Evolutionary conservation across 148 eudicot genomes (phyloP), one percentile per base, ranked within the genome.

Genomic region (Selenicereus undatus): DNA sequence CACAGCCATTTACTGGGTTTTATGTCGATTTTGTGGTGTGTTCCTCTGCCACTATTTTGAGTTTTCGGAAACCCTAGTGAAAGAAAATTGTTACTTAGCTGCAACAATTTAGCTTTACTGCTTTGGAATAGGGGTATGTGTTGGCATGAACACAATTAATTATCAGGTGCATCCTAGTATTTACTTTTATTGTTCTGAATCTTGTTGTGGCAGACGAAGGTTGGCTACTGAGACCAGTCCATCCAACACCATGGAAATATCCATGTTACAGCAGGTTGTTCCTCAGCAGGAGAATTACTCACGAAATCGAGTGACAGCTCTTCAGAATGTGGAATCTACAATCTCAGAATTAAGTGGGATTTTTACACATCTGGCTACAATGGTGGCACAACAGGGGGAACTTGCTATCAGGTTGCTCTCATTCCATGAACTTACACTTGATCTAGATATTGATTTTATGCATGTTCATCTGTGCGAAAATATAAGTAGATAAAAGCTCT

Each of bases 341-440:
- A 92, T 94, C 76, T 73, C 93, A 5, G 98, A 94, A 81, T 87
- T 94, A 73, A 74, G 97, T 81, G 93, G 97, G 80, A 94, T 91
- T 75, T 94, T 94, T 81, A 92, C 92, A 8, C 92, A 94, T 86
- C 82, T 94, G 81, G 98, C 97, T 26, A 89, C 94, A 51, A 91
- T 91, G 95, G 98, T 94, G 76, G 89, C 92, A 16, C 91, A 92
- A 22, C 98, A 94, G 74, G 98, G 98, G 71, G 98, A 94, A 79
- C 83, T 91, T 50, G 94, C 97, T 74, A 94, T 94, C 84, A 94
- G 98, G 98, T 91, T 51, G 27, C 11, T 60, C n/a, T 22, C 26
- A 22, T 27, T 58, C 36, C 80, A 77, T n/a, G 21, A 60, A n/a
- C 29, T 32, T 77, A 32, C 3, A 43, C 36, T 1, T 29, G 27